phyloP scores from a whole-genome alignment of 108 stramenopile genomes.

The Phaeodactylum tricornutum region DNA sequence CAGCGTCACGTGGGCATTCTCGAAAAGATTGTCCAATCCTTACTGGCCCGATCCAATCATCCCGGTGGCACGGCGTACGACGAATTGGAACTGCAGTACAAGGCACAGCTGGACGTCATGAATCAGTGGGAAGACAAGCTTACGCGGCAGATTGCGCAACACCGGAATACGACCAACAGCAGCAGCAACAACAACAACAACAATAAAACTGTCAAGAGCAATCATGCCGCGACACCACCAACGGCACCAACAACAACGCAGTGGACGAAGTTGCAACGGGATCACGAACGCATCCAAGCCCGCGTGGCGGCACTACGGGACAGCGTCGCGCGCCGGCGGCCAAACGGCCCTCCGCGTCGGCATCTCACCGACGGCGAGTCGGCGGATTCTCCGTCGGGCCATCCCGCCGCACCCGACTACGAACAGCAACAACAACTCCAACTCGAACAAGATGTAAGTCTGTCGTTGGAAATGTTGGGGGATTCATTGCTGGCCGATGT shows the following conservation, averaged over 20 bases:
- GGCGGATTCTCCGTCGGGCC: no score
- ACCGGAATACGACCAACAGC: not conserved
- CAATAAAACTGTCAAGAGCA: not conserved
- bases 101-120: constrained; percentile 64
- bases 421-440: constrained; percentile 48
- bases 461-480: no score
- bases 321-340: constrained; percentile 19
- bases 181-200: not conserved
- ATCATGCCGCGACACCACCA: constrained; percentile 20
- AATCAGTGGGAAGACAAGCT: constrained; percentile 45
- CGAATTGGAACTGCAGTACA: constrained; percentile 65
- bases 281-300: constrained; percentile 48
- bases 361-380: no score
- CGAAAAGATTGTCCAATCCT: constrained; percentile 53
- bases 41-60: constrained; percentile 22
- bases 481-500: no score
- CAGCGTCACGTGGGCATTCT: constrained; percentile 75
- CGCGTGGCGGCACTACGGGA: constrained; percentile 6
- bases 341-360: no score
- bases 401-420: constrained; percentile 11
- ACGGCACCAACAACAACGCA: constrained; percentile 21
- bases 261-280: constrained; percentile 49
- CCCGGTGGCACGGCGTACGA: constrained; percentile 14
- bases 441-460: constrained; percentile 65
- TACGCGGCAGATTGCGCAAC: constrained; percentile 29